phyloP scores from a whole-genome alignment of 345 rosid species.

The Rhizophora apiculata region DNA sequence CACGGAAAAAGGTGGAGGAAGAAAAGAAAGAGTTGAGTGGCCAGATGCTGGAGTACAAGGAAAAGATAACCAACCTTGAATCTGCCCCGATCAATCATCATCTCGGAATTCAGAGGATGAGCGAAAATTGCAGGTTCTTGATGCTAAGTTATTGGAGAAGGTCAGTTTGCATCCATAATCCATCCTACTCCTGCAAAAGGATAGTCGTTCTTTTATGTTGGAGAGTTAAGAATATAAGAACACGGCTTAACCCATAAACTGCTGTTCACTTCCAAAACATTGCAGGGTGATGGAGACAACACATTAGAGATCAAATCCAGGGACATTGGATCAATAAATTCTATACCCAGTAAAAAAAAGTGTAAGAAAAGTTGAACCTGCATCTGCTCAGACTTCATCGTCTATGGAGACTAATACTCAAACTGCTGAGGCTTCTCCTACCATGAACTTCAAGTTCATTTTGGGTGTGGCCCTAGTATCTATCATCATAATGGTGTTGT shows the following conservation, averaged over 20 bases:
- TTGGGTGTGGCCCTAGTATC: conserved; percentile 71
- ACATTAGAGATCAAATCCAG: conserved; percentile 57
- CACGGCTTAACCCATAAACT: not conserved
- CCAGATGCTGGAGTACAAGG: conserved; percentile 51
- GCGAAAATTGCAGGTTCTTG: conserved; percentile 57
- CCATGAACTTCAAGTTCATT: conserved; percentile 47
- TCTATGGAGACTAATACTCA: conserved; percentile 31
- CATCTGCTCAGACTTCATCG: conserved; percentile 39
- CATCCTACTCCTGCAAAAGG: not conserved
- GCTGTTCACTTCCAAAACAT: not conserved
- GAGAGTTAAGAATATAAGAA: too few species aligned
- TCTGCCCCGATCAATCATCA: conserved; percentile 41
- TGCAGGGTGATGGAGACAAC: conserved; percentile 35
- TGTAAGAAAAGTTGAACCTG: conserved; percentile 68
- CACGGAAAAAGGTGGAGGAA: conserved; percentile 51
- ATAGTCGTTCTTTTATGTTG: not conserved
- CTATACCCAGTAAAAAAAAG: conserved; percentile 68
- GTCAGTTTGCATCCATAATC: conserved; percentile 34
- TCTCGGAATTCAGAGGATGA: conserved; percentile 48
- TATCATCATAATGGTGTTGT: conserved; percentile 35
- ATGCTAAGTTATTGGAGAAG: conserved; percentile 53
- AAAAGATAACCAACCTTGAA: conserved; percentile 50
- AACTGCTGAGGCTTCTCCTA: conserved; percentile 32
- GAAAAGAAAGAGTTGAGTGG: conserved; percentile 48
- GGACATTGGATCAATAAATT: conserved; percentile 49